Evolutionary conservation across 1,284 basidiomycete species (phyloP), one percentile per base, ranked within the genome.

Genomic region (Trichosporon asahii): DNA sequence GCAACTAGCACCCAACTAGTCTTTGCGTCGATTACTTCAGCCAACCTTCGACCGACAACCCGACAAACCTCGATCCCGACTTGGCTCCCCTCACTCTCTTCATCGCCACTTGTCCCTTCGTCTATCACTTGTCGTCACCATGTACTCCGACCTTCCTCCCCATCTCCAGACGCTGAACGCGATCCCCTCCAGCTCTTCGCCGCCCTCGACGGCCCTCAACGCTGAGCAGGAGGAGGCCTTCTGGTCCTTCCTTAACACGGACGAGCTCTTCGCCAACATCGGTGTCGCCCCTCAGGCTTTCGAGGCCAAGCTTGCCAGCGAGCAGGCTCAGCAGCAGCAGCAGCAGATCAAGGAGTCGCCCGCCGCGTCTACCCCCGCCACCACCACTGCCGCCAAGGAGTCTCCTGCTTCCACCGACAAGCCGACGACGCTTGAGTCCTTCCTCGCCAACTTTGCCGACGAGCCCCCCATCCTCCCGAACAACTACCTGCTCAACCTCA

Each of bases 161-260:
- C 70, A 74, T 66, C 73, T 72, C 21, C 73, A 73, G 68, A 70
- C 68, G 67, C 73, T 74, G 55, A 74, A 71, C 49, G 66, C 69
- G 53, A 35, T 74, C 64, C 70, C 66, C 11, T 68, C 69, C 6
- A 75, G 78, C 12, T 76, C 76, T 46, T 77, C 81, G 12, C 79
- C 81, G 0, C 74, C 77, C 21, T 76, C 77, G 27, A 53, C 72
- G 29, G 79, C 73, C 37, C 74, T 80, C 67, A 63, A 65, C 44
- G 70, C 70, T 55, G 78, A 81, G 68, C 74, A 77, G 49, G 81
- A 82, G 69, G 79, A 80, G 60, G 79, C 78, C 18, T 80, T 82
- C 66, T 82, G 80, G 80, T 75, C 75, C 18, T 82, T 79, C 69
- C 73, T 82, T 61, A 79, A 80, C 73, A 79, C 81, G 37, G 81